Base-by-base conservation (phyloP, 306 rosid genomes). In the Boehmeria nivea region DNA sequence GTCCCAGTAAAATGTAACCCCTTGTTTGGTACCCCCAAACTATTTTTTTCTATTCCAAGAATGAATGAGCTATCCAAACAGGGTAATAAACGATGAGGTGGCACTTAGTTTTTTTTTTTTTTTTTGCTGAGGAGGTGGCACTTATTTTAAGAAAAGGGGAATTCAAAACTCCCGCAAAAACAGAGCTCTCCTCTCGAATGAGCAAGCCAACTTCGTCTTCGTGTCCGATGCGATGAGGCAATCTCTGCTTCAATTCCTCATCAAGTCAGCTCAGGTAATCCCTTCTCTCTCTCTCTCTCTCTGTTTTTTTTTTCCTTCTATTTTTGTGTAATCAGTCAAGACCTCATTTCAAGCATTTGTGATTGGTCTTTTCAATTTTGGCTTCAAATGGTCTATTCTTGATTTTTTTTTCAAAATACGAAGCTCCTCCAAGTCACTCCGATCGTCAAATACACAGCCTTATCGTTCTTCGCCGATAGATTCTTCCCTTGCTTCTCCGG, bases 381-480 rank as follows among this genome's bases (percentile, higher is more conserved):
- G n/a, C n/a, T n/a, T n/a, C n/a, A n/a, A n/a, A n/a, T n/a, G n/a
- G n/a, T n/a, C n/a, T n/a, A 37, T 37, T 11, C 31, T 18, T 54
- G 17, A 12, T 17, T 10, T 68, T 44, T 2, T 37, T 25, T 10
- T 34, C 23, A 19, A 14, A 34, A 53, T 1, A 15, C 14, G 60
- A 1, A 85, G 95, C 51, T 64, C 37, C 80, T 86, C 17, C 68
- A 76, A 36, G 75, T 80, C 51, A 3, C 69, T 46, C 84, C 86
- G 12, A 33, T 71, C 19, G 90, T 86, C 44, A 90, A 90, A 46
- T 90, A 83, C 73, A 66, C 95, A 0, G 95, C 91, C 11, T 53
- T 86, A 18, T 81, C 95, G 23, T 64, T 89, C 24, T 83, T 83
- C 65, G 72, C 72, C 14, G 90, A 86, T 74, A 74, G 90, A 37